Conservation (phyloP, 257 asterid species). For the Solanum rostratum region DNA sequence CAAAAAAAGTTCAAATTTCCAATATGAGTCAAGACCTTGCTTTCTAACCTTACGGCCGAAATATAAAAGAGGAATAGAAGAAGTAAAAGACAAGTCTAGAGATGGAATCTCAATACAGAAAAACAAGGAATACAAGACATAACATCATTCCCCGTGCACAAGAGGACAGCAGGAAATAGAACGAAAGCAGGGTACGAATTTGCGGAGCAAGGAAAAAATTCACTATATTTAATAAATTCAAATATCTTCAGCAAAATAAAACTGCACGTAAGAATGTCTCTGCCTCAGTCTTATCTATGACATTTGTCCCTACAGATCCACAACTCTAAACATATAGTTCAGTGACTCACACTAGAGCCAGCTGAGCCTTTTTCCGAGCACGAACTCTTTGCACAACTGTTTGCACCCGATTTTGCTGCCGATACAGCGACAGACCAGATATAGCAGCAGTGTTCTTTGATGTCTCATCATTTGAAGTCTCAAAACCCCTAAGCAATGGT, state of each 20-base stretch:
- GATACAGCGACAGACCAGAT: slow-evolving; percentile 69
- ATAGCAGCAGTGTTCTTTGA: slow-evolving; percentile 36
- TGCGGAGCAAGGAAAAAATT: neutral
- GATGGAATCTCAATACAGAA: neutral
- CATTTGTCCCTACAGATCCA: slow-evolving; percentile 13
- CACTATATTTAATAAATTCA: neutral
- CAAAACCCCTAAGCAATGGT: slow-evolving; percentile 48
- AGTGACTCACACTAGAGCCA: slow-evolving; percentile 92
- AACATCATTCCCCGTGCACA: neutral
- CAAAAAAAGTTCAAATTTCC: slow-evolving; percentile 23
- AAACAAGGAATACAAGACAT: neutral
- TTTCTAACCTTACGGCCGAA: neutral
- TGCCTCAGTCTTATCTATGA: neutral
- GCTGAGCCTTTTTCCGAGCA: slow-evolving; percentile 74
- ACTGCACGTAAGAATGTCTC: neutral
- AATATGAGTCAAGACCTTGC: slow-evolving; percentile 7
- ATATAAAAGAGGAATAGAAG: neutral
- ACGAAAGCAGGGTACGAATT: neutral
- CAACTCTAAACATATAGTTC: slow-evolving; percentile 33
- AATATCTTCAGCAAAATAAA: neutral
- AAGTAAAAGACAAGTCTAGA: neutral
- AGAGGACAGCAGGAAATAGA: neutral
- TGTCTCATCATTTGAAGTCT: slow-evolving; percentile 36
- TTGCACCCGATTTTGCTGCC: slow-evolving; percentile 85
- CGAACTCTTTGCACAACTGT: slow-evolving; percentile 89